These are phyloP conservation scores for Fusarium oxysporum DNA, from an alignment of 2,329 filamentous ascomycete genomes.

Conservation along the genomic window DNA sequence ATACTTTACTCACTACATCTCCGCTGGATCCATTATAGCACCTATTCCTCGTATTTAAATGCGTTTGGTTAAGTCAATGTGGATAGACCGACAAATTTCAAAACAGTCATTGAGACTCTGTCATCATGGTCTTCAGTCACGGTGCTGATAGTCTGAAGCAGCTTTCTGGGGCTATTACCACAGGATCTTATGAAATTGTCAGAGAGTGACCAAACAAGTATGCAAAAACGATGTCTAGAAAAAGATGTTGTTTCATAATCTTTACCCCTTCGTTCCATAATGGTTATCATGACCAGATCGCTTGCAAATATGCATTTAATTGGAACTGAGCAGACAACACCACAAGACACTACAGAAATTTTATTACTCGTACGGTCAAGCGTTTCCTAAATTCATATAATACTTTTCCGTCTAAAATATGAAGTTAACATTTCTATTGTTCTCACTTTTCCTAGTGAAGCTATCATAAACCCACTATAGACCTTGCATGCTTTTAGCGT, in stretches of 20 bases:
- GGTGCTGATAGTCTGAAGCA: not conserved
- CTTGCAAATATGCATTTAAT: not conserved
- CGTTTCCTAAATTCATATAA: not conserved
- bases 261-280: not conserved
- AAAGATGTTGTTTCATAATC: not conserved
- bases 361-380: not conserved
- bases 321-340: not conserved
- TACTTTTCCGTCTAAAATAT: not conserved
- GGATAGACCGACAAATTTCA: not conserved
- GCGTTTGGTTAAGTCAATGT: not conserved
- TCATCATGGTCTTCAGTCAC: not conserved
- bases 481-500: constrained; percentile 38
- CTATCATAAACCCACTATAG: constrained; percentile 6
- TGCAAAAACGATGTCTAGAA: not conserved
- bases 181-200: too few relatives aligned
- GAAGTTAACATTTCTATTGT: not conserved
- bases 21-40: not conserved
- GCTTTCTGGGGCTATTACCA: not conserved
- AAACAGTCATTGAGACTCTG: not conserved
- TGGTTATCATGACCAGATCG: not conserved
- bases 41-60: not conserved
- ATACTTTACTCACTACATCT: not conserved
- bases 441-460: not conserved
- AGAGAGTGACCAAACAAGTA: too few relatives aligned
- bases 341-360: not conserved